A percentile compares a stretch with the other conserved stretches of the same genome.
Conservation (phyloP, 2,329 filamentous ascomycete species). For the Talaromyces sp. region DNA sequence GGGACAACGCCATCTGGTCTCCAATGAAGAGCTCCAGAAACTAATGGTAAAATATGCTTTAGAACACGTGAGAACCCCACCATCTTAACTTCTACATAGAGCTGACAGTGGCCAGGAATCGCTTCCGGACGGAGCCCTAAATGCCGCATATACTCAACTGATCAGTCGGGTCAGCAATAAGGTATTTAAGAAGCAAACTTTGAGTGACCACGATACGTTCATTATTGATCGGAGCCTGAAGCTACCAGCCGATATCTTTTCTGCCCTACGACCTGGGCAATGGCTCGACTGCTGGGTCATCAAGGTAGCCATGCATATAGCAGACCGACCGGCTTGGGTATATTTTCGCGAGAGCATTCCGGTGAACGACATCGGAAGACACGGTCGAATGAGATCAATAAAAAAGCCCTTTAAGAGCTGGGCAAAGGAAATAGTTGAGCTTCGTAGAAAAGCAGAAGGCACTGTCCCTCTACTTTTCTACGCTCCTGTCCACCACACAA, state of each 20-base stretch:
- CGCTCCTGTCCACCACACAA: slow-evolving; percentile 15
- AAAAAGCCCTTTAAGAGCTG: not conserved
- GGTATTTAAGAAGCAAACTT: not conserved
- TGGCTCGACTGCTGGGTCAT: slow-evolving; percentile 1
- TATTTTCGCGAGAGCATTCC: not conserved
- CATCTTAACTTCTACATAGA: not conserved
- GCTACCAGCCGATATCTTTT: not conserved
- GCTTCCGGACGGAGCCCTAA: not conserved
- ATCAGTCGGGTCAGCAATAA: not conserved
- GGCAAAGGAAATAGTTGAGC: not conserved
- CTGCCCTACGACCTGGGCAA: not conserved
- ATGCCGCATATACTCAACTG: no score
- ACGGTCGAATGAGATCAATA: not conserved
- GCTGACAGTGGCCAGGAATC: not conserved
- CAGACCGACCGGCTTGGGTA: not conserved
- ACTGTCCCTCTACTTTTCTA: not conserved
- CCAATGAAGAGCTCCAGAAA: slow-evolving; percentile 18
- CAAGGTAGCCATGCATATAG: not conserved
- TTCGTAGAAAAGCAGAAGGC: not conserved
- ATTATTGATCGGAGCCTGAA: not conserved
- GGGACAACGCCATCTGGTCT: not conserved
- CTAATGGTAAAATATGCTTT: slow-evolving; percentile 21
- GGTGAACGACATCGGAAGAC: not conserved
- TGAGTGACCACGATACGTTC: not conserved
- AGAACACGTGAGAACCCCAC: slow-evolving; percentile 5